Conservation (phyloP, 371 early-diverging fungal genomes). For the Syncephalastrum contaminatum region DNA sequence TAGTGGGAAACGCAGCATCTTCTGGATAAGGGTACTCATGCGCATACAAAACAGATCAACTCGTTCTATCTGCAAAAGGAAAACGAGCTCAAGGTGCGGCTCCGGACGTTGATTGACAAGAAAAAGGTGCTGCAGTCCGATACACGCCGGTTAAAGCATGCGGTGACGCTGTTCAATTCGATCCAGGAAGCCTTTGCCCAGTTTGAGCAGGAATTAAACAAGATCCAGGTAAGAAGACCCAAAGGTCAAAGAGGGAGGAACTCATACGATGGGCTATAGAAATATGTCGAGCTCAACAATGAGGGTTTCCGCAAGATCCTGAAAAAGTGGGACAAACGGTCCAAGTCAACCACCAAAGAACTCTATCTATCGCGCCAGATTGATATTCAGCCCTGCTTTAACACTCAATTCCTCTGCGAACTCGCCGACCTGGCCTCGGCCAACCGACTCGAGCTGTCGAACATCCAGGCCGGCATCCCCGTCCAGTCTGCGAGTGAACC, state of each 20-base stretch:
- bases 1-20: constrained; percentile 19
- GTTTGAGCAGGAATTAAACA: constrained; percentile 90
- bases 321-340: constrained; percentile 98
- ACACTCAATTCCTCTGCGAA: constrained; percentile 85
- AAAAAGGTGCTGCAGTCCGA: constrained; percentile 72
- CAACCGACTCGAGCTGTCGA: constrained; percentile 61
- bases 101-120: constrained; percentile 75
- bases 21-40: background rate
- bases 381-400: constrained; percentile 95
- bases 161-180: constrained; percentile 59
- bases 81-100: constrained; percentile 73
- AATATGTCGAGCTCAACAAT: constrained; percentile 94
- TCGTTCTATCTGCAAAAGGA: constrained; percentile 82
- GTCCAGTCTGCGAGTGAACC: constrained; percentile 16
- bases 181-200: constrained; percentile 87
- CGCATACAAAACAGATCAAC: constrained; percentile 63
- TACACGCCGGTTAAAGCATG: constrained; percentile 52
- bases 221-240: constrained; percentile 73
- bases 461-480: constrained; percentile 47
- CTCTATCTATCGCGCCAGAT: constrained; percentile 92
- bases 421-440: constrained; percentile 80
- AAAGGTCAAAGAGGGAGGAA: background rate
- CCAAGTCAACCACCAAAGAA: constrained; percentile 92
- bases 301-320: constrained; percentile 96
- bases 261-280: constrained; percentile 40